Evolutionary conservation across 768 basidiomycete genomes (phyloP).

Genomic region (Mycena rebaudengoi): DNA sequence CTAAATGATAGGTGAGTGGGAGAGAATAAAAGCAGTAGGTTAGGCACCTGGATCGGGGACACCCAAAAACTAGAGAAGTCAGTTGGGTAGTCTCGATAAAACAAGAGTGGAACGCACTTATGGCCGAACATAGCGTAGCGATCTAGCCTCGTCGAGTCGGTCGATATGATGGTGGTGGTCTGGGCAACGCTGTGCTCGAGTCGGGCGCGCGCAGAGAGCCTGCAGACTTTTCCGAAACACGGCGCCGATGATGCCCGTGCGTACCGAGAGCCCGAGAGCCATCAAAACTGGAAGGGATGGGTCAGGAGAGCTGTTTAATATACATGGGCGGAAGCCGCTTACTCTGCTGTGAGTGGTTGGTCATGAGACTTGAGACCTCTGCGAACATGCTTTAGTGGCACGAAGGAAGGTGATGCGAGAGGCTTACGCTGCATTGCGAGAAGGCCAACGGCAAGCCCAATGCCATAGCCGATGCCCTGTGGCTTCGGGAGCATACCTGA

Average conservation of each 20-base stretch:
- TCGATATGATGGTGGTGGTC: conserved; percentile 75
- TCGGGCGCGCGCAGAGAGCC: conserved; percentile 70
- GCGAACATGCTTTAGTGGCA: no score
- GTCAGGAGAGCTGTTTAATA: neutral
- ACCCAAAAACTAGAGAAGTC: conserved; percentile 57
- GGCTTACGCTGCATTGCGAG: conserved; percentile 74
- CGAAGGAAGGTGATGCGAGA: no score
- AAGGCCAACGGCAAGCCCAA: conserved; percentile 65
- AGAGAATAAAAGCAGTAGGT: neutral
- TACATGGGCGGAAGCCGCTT: conserved; percentile 1
- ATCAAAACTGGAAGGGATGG: conserved; percentile 43
- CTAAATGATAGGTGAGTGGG: conserved; percentile 29
- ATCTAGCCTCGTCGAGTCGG: conserved; percentile 68
- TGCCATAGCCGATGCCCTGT: conserved; percentile 69
- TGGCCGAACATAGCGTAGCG: conserved; percentile 52
- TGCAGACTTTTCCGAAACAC: conserved; percentile 75
- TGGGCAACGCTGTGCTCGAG: conserved; percentile 68
- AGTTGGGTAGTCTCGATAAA: neutral
- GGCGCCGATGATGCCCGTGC: conserved; percentile 53
- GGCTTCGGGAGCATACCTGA: conserved; percentile 41
- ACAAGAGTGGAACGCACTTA: conserved; percentile 41
- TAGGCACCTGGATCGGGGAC: conserved; percentile 62
- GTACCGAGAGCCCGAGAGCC: no score
- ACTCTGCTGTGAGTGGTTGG: conserved; percentile 56
- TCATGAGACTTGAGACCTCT: conserved; percentile 51